Conservation (phyloP, 1,284 basidiomycete species). For the Ustilago cynodontis region DNA sequence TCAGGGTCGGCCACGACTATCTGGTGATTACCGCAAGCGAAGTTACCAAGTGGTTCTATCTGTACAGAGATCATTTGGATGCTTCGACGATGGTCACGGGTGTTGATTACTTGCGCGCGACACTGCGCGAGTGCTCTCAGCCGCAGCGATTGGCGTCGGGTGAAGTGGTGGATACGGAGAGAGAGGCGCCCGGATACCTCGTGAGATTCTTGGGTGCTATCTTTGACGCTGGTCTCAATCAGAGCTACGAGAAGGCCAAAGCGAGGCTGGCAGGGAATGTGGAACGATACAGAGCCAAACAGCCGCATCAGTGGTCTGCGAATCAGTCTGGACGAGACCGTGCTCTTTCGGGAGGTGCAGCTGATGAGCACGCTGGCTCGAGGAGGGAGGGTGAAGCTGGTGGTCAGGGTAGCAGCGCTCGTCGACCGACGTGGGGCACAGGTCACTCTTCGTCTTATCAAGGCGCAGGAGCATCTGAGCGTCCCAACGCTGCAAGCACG, state of each 20-base stretch:
- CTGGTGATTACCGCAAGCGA: conserved; percentile 48
- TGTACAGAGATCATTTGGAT: conserved; percentile 46
- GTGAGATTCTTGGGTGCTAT: conserved; percentile 40
- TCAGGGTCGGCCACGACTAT: conserved; percentile 50
- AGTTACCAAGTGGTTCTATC: conserved; percentile 47
- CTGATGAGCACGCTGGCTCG: conserved; percentile 4
- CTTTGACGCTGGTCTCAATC: conserved; percentile 40
- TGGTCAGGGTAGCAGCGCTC: conserved; percentile 6
- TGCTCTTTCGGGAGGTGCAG: conserved; percentile 8
- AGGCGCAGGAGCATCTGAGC: conserved; percentile 9
- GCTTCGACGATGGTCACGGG: conserved; percentile 24
- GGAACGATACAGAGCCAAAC: conserved; percentile 7
- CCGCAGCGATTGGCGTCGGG: conserved; percentile 41
- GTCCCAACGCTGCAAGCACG: neutral
- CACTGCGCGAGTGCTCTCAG: conserved; percentile 34
- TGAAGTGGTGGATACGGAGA: conserved; percentile 46
- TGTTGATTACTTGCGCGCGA: conserved; percentile 32
- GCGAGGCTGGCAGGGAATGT: conserved; percentile 6
- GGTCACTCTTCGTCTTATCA: conserved; percentile 7
- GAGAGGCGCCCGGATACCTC: conserved; percentile 51
- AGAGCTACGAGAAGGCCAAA: conserved; percentile 37
- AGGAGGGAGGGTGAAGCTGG: conserved; percentile 8
- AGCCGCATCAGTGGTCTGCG: conserved; percentile 7
- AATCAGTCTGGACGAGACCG: neutral
- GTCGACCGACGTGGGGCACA: conserved; percentile 14